Percentiles rank a stretch among this genome's conserved stretches.
phyloP scores from a whole-genome alignment of 495 filamentous ascomycete genomes.

The Podospora anserina region DNA sequence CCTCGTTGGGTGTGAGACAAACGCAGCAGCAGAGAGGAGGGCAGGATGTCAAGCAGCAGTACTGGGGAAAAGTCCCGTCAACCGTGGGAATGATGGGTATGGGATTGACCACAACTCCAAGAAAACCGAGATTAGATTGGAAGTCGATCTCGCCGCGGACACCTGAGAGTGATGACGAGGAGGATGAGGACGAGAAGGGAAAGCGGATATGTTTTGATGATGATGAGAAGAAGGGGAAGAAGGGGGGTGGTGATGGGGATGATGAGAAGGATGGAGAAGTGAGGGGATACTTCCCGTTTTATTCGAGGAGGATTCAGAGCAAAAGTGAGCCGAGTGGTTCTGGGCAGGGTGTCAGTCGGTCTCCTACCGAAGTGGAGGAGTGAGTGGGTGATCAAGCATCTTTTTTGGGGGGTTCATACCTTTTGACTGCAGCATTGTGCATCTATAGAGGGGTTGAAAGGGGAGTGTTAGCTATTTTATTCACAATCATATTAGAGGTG shows the following conservation, averaged over 20 bases:
- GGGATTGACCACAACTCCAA: neutral
- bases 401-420: neutral
- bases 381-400: neutral
- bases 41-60: neutral
- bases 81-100: neutral
- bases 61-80: neutral
- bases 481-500: neutral
- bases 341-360: neutral
- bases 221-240: neutral
- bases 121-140: neutral
- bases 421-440: conserved; percentile 2
- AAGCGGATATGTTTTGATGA: neutral
- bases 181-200: neutral
- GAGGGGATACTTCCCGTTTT: conserved; percentile 23
- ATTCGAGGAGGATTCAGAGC: conserved; percentile 33
- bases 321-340: conserved; percentile 34
- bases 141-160: neutral
- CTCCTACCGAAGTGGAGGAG: neutral
- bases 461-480: neutral
- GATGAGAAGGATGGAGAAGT: conserved; percentile 6
- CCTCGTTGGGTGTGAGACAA: neutral
- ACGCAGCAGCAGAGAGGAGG: neutral
- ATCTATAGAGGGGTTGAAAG: neutral
- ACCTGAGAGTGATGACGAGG: neutral
- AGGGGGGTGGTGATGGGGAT: neutral